Evolutionary conservation across 257 asterid species (phyloP), one percentile per base, ranked within the genome.

Genomic region (Petrea volubilis): DNA sequence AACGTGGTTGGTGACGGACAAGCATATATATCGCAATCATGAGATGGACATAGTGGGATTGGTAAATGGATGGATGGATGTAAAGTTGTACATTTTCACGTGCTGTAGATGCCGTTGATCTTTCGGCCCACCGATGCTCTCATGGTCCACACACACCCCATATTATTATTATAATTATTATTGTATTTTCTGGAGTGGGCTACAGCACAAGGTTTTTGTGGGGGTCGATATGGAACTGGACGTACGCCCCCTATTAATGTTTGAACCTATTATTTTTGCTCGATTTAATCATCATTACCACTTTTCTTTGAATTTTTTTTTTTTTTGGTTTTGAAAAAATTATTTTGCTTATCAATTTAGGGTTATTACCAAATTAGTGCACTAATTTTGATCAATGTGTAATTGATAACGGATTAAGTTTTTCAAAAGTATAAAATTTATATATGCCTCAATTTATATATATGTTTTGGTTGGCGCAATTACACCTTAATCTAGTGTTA

Each of bases 101-200:
- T 70, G 79, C 24, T 47, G 76, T 20, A 73, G 82, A 47, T 73
- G 74, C 74, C 70, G 70, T 72, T 49, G 64, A 72, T 80, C 57
- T 76, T 52, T 72, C 64, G 7, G 1, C 64, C 71, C 60, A 36
- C 36, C 70, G 58, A 58, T 64, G 36, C 72, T 66, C 55, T 64
- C 58, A 33, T 40, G 53, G 4, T 2, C 20, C 72, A 63, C 68
- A 61, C 55, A 29, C 49, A 52, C 10, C 3, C 14, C 52, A 46
- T 23, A 9, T 46, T 13, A 17, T 3, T 24, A 74, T 47, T 13
- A 53, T n/a, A n/a, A n/a, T 43, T 46, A 64, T 38, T 36, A 70
- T 65, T 40, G 46, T 47, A 68, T 25, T 27, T 38, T 47, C 24
- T 56, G 7, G 55, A 68, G 20, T 59, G 44, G 29, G 8, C 34